Percentiles rank a stretch among this genome's conserved stretches.
Conservation (phyloP, 148 eudicot species). For the Persicaria maculosa region DNA sequence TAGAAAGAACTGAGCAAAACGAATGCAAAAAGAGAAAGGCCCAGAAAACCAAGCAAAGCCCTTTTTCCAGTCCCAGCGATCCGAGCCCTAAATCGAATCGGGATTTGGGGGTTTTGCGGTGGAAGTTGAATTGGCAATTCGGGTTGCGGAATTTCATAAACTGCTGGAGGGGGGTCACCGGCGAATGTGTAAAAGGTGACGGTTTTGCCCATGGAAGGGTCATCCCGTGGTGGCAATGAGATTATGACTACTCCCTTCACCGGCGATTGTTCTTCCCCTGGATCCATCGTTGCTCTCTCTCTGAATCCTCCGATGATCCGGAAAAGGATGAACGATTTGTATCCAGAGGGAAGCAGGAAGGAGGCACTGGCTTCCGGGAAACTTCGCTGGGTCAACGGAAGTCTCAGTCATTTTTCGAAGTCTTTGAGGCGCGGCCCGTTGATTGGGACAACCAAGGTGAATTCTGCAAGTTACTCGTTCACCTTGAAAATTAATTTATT, state of each 20-base stretch:
- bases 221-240: slow-evolving; percentile 40
- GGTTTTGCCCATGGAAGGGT: slow-evolving; percentile 53
- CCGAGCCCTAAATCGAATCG: slow-evolving; percentile 14
- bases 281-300: slow-evolving; percentile 15
- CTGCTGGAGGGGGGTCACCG: slow-evolving; percentile 19
- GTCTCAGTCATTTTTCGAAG: neutral
- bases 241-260: slow-evolving; percentile 34
- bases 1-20: slow-evolving; percentile 18
- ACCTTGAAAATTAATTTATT: too few relatives aligned
- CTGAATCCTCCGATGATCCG: neutral
- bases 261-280: slow-evolving; percentile 12
- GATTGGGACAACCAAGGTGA: neutral
- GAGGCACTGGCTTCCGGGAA: neutral
- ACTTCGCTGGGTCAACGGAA: neutral
- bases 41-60: slow-evolving; percentile 19
- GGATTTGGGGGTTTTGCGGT: slow-evolving; percentile 2
- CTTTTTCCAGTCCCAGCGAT: slow-evolving; percentile 8
- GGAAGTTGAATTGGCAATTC: slow-evolving; percentile 15
- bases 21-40: slow-evolving; percentile 29
- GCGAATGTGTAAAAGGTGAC: slow-evolving; percentile 35
- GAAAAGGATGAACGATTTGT: neutral
- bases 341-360: neutral
- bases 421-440: neutral
- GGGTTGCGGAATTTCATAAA: neutral
- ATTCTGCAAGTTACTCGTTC: neutral